A percentile compares a stretch with the other conserved stretches of the same genome.
Evolutionary conservation across 1,284 basidiomycete genomes (phyloP).

Genomic region (Cutaneotrichosporon mucoides): DNA sequence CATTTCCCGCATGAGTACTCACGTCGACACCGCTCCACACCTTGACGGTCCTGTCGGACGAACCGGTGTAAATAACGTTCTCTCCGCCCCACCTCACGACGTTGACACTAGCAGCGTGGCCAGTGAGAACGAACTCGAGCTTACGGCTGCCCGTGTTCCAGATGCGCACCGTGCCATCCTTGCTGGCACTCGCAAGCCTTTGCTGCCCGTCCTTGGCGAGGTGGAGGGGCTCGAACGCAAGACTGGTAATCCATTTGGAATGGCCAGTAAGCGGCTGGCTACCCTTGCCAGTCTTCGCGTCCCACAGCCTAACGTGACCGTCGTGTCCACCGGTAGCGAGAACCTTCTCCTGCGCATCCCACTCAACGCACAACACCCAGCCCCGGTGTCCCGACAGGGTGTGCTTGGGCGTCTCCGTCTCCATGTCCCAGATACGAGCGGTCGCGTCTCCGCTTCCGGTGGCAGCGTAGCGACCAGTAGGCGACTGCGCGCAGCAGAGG

Average conservation of each 20-base stretch:
- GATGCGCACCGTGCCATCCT: conserved; percentile 90
- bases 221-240: conserved; percentile 95
- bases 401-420: conserved; percentile 87
- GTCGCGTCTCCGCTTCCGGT: conserved; percentile 95
- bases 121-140: conserved; percentile 81
- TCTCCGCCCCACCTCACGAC: conserved; percentile 93
- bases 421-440: conserved; percentile 89
- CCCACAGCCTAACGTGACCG: conserved; percentile 84
- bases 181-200: conserved; percentile 90
- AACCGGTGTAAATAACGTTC: conserved; percentile 87
- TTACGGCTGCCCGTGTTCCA: conserved; percentile 76
- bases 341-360: conserved; percentile 87
- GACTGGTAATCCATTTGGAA: conserved; percentile 93
- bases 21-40: conserved; percentile 86
- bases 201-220: conserved; percentile 64
- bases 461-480: conserved; percentile 82
- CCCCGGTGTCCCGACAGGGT: conserved; percentile 84
- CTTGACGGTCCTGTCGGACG: conserved; percentile 87
- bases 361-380: conserved; percentile 96
- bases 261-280: conserved; percentile 87
- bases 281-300: conserved; percentile 78
- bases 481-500: conserved; percentile 90
- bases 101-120: conserved; percentile 91
- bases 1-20: conserved; percentile 25
- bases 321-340: conserved; percentile 89